These are phyloP conservation scores for Mycena haematopus DNA, from an alignment of 768 basidiomycete species.

Conservation along the genomic window DNA sequence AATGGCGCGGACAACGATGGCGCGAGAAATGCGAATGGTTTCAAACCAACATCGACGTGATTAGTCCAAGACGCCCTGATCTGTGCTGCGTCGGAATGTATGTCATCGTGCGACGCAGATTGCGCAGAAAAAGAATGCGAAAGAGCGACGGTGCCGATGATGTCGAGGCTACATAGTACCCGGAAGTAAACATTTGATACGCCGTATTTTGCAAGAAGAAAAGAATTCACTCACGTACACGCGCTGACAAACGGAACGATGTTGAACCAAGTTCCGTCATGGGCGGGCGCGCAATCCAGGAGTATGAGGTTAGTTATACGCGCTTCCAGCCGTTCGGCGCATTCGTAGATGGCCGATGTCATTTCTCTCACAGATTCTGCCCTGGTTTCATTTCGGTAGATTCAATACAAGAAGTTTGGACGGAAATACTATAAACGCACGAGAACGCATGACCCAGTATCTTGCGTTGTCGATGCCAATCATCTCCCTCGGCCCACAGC, in stretches of 20 bases:
- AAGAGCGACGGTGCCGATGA: constrained; percentile 45
- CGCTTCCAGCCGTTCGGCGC: constrained; percentile 34
- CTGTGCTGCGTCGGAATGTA: constrained; percentile 32
- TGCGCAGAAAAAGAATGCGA: constrained; percentile 46
- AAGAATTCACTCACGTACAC: constrained; percentile 32
- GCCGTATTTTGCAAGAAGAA: not conserved
- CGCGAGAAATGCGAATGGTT: constrained; percentile 34
- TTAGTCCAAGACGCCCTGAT: constrained; percentile 34
- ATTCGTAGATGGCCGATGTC: constrained; percentile 41
- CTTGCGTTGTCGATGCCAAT: constrained; percentile 42
- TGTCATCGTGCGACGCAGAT: constrained; percentile 13
- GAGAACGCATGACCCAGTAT: constrained; percentile 44
- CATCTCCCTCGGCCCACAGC: constrained; percentile 46
- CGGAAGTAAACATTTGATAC: not conserved
- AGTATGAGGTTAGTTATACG: constrained; percentile 34
- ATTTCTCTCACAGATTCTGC: constrained; percentile 42
- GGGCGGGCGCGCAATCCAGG: constrained; percentile 20
- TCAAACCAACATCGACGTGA: constrained; percentile 31
- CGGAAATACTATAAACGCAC: constrained; percentile 31
- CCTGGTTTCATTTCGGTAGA: constrained; percentile 24
- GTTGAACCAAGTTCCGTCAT: constrained; percentile 29
- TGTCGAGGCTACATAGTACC: constrained; percentile 34
- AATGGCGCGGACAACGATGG: constrained; percentile 36
- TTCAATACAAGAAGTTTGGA: not conserved
- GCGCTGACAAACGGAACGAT: constrained; percentile 33